Conservation (phyloP, 768 basidiomycete genomes). For the Leccinum imitatum region DNA sequence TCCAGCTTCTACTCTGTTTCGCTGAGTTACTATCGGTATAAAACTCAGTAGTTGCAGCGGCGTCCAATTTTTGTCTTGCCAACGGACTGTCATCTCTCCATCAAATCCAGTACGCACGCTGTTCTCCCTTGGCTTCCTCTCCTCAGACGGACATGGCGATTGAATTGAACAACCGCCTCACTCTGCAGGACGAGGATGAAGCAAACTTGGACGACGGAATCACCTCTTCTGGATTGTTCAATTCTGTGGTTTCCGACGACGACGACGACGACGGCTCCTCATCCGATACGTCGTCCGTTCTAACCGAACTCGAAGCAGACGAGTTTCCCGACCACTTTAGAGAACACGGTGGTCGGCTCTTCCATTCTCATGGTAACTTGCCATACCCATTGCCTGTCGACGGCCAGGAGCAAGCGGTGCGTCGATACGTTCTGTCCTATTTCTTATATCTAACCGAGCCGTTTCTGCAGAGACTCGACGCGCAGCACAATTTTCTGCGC, state of each 20-base stretch:
- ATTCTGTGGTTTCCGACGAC: slow-evolving; percentile 16
- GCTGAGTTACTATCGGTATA: slow-evolving; percentile 41
- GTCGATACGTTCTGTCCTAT: slow-evolving; percentile 17
- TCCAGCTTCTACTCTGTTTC: slow-evolving; percentile 39
- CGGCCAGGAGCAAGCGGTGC: slow-evolving; percentile 64
- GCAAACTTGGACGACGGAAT: slow-evolving; percentile 9
- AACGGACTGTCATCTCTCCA: slow-evolving; percentile 35
- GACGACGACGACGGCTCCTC: slow-evolving; percentile 39
- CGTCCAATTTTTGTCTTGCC: slow-evolving; percentile 38
- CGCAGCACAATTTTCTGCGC: slow-evolving; percentile 48
- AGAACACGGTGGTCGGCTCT: slow-evolving; percentile 61
- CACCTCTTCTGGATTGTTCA: slow-evolving; percentile 11
- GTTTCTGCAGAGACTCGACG: slow-evolving; percentile 48
- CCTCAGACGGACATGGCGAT: slow-evolving; percentile 28
- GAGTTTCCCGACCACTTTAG: slow-evolving; percentile 63
- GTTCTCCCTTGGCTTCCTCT: slow-evolving; percentile 8
- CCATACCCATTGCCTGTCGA: slow-evolving; percentile 78
- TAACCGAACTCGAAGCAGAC: slow-evolving; percentile 47
- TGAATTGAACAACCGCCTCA: slow-evolving; percentile 23
- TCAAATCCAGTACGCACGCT: slow-evolving; percentile 23
- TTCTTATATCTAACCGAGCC: background rate
- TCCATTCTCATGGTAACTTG: slow-evolving; percentile 59
- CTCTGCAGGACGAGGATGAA: slow-evolving; percentile 23
- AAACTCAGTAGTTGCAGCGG: slow-evolving; percentile 39
- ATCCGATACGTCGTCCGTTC: slow-evolving; percentile 43